phyloP scores from a whole-genome alignment of 2,329 filamentous ascomycete genomes.

The Dothideomycetidae sp. region DNA sequence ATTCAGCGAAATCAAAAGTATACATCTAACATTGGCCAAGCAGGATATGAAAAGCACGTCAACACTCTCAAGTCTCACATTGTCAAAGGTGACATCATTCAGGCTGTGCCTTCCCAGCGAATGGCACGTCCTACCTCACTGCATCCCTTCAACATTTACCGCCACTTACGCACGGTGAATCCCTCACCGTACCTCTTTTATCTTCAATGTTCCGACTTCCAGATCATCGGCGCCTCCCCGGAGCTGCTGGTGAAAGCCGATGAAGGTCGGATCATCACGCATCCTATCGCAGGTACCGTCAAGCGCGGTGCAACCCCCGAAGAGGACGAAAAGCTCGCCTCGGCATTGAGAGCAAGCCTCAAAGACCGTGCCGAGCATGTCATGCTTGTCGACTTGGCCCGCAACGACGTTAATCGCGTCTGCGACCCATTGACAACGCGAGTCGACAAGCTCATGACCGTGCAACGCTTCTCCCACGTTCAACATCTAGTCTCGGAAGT shows the following conservation, averaged over 20 bases:
- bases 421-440: conserved; percentile 80
- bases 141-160: conserved; percentile 97
- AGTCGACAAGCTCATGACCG: conserved; percentile 88
- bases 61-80: conserved; percentile 81
- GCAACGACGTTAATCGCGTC: conserved; percentile 93
- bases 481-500: conserved; percentile 96
- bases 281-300: conserved; percentile 93
- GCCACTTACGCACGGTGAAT: conserved; percentile 91
- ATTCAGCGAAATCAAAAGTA: conserved; percentile 64
- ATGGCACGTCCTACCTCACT: conserved; percentile 78
- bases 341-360: conserved; percentile 60
- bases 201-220: conserved; percentile 79
- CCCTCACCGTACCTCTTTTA: conserved; percentile 97
- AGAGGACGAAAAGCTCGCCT: conserved; percentile 67
- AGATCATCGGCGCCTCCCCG: conserved; percentile 88
- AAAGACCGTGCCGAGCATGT: conserved; percentile 94
- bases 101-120: conserved; percentile 88
- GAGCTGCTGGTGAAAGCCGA: conserved; percentile 91
- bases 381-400: conserved; percentile 91
- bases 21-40: conserved; percentile 77
- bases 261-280: conserved; percentile 74
- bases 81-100: conserved; percentile 83
- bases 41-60: conserved; percentile 86
- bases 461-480: conserved; percentile 89
- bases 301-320: conserved; percentile 67